These are phyloP conservation scores for Pilasporangium apinafurcum DNA, from an alignment of 352 stramenopile species.

Conservation along the genomic window DNA sequence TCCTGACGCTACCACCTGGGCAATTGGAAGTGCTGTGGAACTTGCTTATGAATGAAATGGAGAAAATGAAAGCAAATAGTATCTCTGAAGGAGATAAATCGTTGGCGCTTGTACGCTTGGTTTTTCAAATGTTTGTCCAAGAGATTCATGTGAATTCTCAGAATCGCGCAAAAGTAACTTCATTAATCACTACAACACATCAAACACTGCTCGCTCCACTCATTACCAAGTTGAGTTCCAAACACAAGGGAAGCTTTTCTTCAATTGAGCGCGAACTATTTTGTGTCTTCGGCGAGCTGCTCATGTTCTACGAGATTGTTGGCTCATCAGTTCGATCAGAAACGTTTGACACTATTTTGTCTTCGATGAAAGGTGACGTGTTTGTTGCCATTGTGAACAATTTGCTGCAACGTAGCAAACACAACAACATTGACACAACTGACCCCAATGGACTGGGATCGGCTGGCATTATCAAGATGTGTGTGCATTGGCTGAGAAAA, in stretches of 20 bases:
- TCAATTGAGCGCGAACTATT: slow-evolving; percentile 56
- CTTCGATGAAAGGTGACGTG: slow-evolving; percentile 21
- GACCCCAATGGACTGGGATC: slow-evolving; percentile 13
- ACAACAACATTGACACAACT: neutral
- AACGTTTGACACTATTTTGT: slow-evolving; percentile 41
- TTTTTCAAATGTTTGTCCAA: slow-evolving; percentile 73
- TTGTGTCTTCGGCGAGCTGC: slow-evolving; percentile 66
- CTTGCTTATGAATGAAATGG: slow-evolving; percentile 50
- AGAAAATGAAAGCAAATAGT: slow-evolving; percentile 7
- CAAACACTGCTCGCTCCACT: slow-evolving; percentile 41
- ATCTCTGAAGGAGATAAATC: slow-evolving; percentile 2
- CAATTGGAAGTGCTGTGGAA: slow-evolving; percentile 77
- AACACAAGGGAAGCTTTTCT: slow-evolving; percentile 16
- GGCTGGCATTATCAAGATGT: slow-evolving; percentile 72
- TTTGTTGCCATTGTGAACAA: slow-evolving; percentile 28
- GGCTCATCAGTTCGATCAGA: slow-evolving; percentile 20
- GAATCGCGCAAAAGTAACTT: slow-evolving; percentile 53
- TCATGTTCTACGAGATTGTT: slow-evolving; percentile 64
- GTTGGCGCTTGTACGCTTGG: slow-evolving; percentile 52
- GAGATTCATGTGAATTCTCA: slow-evolving; percentile 78
- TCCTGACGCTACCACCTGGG: slow-evolving; percentile 64
- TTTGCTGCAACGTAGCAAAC: slow-evolving; percentile 20
- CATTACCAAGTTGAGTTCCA: neutral
- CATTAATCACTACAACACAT: slow-evolving; percentile 42
- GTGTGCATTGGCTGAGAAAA: slow-evolving; percentile 51